A percentile compares a stretch with the other conserved stretches of the same genome.
Conservation (phyloP, 805 yeast species). For the Metschnikowia shivogae region DNA sequence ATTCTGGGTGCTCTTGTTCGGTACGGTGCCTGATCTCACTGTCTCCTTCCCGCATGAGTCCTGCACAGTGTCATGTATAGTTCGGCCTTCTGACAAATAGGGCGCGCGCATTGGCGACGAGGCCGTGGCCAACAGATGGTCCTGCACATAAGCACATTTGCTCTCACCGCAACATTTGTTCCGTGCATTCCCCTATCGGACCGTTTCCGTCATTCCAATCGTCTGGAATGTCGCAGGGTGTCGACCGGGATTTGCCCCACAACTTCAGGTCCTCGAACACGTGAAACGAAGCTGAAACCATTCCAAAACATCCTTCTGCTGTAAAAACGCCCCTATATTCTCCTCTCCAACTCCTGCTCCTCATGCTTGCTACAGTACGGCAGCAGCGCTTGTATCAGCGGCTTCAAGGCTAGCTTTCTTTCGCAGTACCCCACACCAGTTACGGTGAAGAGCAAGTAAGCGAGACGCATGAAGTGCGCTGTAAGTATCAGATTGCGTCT, state of each 20-base stretch:
- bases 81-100: neutral
- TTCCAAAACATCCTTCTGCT: too few species aligned
- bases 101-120: neutral
- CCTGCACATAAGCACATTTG: neutral
- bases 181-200: neutral
- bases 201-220: too few species aligned
- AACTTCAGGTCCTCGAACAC: neutral
- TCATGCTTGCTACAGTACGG: neutral
- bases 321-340: too few species aligned
- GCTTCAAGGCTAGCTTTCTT: neutral
- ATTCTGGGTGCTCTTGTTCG: too few species aligned
- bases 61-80: too few species aligned
- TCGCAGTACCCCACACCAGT: neutral
- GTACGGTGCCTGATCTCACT: too few species aligned
- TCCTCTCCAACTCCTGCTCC: neutral
- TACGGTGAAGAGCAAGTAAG: too few species aligned
- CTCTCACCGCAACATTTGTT: constrained; percentile 1
- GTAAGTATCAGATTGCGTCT: neutral
- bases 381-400: neutral
- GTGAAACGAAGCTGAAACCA: neutral
- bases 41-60: too few species aligned
- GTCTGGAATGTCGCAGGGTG: too few species aligned
- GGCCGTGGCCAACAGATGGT: too few species aligned
- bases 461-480: neutral
- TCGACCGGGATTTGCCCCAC: too few species aligned